Percentiles rank a stretch among this genome's conserved stretches.
These are phyloP conservation scores for Lipomyces yamanashiensis DNA, from an alignment of 805 yeast genomes.

Conservation along the genomic window DNA sequence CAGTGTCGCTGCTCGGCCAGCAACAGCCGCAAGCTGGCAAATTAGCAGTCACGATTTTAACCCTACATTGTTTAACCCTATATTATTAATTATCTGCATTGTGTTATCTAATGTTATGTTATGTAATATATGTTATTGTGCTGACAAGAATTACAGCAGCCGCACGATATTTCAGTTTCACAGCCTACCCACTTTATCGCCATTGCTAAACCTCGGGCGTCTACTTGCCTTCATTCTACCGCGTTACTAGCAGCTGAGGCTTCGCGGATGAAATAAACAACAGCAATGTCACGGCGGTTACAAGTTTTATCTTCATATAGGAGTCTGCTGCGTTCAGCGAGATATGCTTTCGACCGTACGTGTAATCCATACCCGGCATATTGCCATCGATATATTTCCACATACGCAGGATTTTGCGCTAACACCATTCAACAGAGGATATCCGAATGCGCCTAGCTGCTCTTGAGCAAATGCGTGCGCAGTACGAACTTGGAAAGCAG, in stretches of 20 bases:
- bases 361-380: not conserved
- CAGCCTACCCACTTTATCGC: not conserved
- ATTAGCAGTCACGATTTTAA: conserved; percentile 4
- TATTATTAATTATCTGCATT: not conserved
- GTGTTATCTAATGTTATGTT: not conserved
- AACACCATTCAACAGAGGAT: conserved; percentile 46
- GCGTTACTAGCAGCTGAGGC: not conserved
- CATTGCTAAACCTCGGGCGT: not conserved
- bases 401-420: not conserved
- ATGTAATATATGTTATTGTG: no score
- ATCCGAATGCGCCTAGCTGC: conserved; percentile 59
- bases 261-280: not conserved
- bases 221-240: not conserved
- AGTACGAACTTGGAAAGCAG: conserved; percentile 49
- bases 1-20: conserved; percentile 1
- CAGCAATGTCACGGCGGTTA: conserved; percentile 30
- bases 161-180: conserved; percentile 1
- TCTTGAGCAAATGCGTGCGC: conserved; percentile 60
- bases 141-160: not conserved
- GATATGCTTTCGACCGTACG: conserved; percentile 44
- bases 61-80: not conserved
- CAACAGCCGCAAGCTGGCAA: not conserved
- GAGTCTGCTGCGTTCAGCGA: conserved; percentile 42
- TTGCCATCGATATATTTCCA: not conserved
- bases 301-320: conserved; percentile 41